Evolutionary conservation across 176 grass and related monocot species (phyloP).

Genomic region (Juncus effusus): DNA sequence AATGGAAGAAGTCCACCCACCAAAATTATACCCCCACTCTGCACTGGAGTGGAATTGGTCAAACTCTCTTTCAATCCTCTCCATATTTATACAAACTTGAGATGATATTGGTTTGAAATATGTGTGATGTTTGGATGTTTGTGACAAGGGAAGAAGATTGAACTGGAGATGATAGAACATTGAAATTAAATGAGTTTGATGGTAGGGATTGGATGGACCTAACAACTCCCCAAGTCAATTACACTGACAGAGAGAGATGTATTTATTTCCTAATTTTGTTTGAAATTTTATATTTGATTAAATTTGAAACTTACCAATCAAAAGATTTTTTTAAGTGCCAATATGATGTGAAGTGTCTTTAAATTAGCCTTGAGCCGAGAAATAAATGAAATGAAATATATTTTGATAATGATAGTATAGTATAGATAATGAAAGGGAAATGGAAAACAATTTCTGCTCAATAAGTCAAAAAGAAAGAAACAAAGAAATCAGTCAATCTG

Average conservation of each 20-base stretch:
- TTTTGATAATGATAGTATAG: neutral
- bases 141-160: no score
- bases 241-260: neutral
- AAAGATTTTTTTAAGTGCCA: neutral
- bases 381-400: neutral
- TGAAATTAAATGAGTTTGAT: slow-evolving; percentile 13
- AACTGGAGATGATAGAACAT: neutral
- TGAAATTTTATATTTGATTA: no score
- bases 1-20: slow-evolving; percentile 3
- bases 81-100: slow-evolving; percentile 5
- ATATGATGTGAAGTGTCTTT: neutral
- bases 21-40: neutral
- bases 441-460: neutral
- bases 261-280: neutral
- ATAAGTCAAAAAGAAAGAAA: neutral
- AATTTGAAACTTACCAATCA: no score
- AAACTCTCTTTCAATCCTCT: slow-evolving; percentile 16
- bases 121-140: no score
- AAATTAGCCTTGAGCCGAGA: neutral
- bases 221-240: slow-evolving; percentile 9
- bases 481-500: neutral
- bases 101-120: no score
- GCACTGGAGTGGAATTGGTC: slow-evolving; percentile 15
- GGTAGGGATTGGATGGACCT: slow-evolving; percentile 9
- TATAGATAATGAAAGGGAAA: neutral